Conservation (phyloP, 306 rosid genomes). For the Vicia villosa region DNA sequence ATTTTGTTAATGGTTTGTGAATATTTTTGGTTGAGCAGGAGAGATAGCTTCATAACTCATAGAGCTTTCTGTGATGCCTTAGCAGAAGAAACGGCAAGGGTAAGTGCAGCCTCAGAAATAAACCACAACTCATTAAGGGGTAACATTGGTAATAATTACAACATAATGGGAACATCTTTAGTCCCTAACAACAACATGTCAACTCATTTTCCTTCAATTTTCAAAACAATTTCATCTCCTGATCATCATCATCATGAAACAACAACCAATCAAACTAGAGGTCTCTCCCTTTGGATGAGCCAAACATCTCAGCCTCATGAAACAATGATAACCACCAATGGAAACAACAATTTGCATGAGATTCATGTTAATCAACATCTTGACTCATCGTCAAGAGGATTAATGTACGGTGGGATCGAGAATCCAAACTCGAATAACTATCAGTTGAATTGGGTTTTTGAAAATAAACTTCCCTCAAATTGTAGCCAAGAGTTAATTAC, state of each 20-base stretch:
- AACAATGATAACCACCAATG: constrained; percentile 23
- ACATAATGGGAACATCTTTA: constrained; percentile 48
- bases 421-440: constrained; percentile 44
- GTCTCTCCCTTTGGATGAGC: constrained; percentile 60
- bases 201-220: constrained; percentile 55
- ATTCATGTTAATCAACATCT: constrained; percentile 45
- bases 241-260: constrained; percentile 32
- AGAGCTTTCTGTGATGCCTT: constrained; percentile 93
- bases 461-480: constrained; percentile 48
- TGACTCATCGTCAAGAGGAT: constrained; percentile 38
- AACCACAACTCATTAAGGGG: constrained; percentile 33
- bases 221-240: constrained; percentile 58
- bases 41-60: constrained; percentile 93
- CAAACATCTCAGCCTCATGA: constrained; percentile 38
- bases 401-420: constrained; percentile 39
- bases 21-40: constrained; percentile 52
- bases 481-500: constrained; percentile 43
- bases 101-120: constrained; percentile 64
- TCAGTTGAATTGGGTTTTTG: constrained; percentile 69
- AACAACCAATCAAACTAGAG: constrained; percentile 39
- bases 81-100: constrained; percentile 91
- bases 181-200: constrained; percentile 47
- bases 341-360: constrained; percentile 36
- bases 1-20: not conserved
- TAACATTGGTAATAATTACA: constrained; percentile 45